These are phyloP conservation scores for Calocybe indica DNA, from an alignment of 768 basidiomycete genomes.

Conservation along the genomic window DNA sequence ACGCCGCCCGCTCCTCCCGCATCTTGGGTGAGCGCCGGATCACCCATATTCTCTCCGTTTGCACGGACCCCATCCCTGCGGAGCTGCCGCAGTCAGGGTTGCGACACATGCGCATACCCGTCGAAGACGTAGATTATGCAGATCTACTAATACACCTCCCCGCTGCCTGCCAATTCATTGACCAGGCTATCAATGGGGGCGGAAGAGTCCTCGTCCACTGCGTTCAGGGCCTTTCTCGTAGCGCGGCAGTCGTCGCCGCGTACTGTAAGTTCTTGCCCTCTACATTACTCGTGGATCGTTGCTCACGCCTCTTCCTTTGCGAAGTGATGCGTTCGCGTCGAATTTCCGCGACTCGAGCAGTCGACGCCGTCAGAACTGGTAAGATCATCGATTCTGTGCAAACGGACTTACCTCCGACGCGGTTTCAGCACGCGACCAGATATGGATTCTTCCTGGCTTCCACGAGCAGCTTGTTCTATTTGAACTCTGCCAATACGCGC, in stretches of 20 bases:
- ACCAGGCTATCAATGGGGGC: constrained; percentile 49
- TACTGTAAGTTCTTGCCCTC: constrained; percentile 47
- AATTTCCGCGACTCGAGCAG: constrained; percentile 49
- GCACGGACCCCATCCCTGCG: constrained; percentile 64
- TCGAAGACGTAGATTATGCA: constrained; percentile 65
- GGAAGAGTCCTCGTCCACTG: constrained; percentile 66
- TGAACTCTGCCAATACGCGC: constrained; percentile 65
- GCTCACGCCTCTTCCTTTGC: constrained; percentile 1
- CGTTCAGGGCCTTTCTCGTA: constrained; percentile 59
- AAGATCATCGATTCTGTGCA: constrained; percentile 5
- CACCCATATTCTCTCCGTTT: constrained; percentile 77
- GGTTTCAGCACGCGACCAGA: constrained; percentile 60
- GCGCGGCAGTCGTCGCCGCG: constrained; percentile 67
- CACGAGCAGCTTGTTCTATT: constrained; percentile 75
- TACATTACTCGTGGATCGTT: constrained; percentile 2
- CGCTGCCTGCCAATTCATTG: constrained; percentile 60
- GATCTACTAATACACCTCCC: constrained; percentile 65
- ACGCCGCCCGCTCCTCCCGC: constrained; percentile 66
- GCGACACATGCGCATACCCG: constrained; percentile 61
- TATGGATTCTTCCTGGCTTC: constrained; percentile 77
- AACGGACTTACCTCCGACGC: not conserved
- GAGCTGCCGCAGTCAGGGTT: constrained; percentile 67
- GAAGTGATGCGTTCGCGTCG: constrained; percentile 65
- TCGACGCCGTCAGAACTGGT: constrained; percentile 60
- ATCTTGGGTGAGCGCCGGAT: constrained; percentile 69